Conservation (phyloP, 805 yeast species). For the Ogataea nakhonphanomensis region DNA sequence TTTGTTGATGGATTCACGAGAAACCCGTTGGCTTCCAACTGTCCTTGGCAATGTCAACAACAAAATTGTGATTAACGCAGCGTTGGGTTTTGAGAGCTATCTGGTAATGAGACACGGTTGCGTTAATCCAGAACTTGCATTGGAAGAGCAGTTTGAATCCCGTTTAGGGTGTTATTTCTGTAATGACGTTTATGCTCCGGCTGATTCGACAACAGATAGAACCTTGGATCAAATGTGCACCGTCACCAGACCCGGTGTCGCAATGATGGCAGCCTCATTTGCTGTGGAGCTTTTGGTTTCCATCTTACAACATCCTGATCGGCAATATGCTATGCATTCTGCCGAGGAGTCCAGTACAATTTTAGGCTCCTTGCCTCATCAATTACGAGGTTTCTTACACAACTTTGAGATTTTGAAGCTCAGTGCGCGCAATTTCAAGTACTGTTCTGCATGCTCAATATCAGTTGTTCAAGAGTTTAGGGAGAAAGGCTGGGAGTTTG, state of each 20-base stretch:
- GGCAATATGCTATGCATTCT: conserved; percentile 39
- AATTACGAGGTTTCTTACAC: conserved; percentile 80
- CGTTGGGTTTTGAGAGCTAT: conserved; percentile 91
- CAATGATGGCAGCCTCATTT: conserved; percentile 78
- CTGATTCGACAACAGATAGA: conserved; percentile 80
- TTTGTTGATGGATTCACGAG: conserved; percentile 89
- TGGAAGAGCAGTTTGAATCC: conserved; percentile 27
- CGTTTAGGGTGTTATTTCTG: conserved; percentile 92
- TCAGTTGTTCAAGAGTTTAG: conserved; percentile 51
- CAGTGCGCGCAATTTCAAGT: conserved; percentile 65
- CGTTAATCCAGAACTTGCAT: conserved; percentile 19
- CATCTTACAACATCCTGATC: conserved; percentile 60
- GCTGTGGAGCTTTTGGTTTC: conserved; percentile 84
- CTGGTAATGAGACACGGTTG: conserved; percentile 92
- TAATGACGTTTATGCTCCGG: conserved; percentile 92
- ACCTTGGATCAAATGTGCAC: conserved; percentile 98
- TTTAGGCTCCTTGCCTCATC: conserved; percentile 82
- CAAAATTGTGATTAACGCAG: conserved; percentile 85
- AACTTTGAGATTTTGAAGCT: conserved; percentile 62
- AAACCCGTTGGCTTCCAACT: conserved; percentile 97
- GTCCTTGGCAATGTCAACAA: conserved; percentile 62
- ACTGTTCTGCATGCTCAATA: conserved; percentile 85
- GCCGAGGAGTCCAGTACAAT: conserved; percentile 31
- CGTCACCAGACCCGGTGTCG: conserved; percentile 95
- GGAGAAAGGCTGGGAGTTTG: conserved; percentile 75